phyloP scores from a whole-genome alignment of 2,329 filamentous ascomycete genomes.

The Penicillium sp. region DNA sequence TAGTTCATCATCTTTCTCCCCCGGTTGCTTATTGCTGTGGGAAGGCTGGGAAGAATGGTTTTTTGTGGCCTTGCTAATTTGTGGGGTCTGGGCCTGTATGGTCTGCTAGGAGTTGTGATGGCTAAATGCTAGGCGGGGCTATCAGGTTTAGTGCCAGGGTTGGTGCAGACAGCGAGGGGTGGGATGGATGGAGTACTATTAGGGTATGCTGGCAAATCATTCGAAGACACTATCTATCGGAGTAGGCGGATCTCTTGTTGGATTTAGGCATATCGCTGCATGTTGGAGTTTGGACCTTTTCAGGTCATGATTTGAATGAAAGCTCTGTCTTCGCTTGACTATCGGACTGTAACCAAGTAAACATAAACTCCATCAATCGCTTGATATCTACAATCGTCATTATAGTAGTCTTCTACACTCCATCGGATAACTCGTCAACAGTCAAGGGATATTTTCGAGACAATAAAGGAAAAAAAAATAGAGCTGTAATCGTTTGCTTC shows the following conservation, averaged over 20 bases:
- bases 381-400: slow-evolving; percentile 28
- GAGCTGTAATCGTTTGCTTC: slow-evolving; percentile 52
- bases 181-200: not conserved
- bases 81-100: slow-evolving; percentile 30
- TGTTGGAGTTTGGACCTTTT: not conserved
- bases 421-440: slow-evolving; percentile 15
- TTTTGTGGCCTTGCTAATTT: slow-evolving; percentile 38
- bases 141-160: not conserved
- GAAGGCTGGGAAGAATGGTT: slow-evolving; percentile 30
- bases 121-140: not conserved
- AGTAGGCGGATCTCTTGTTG: not conserved
- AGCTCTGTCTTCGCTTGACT: not conserved
- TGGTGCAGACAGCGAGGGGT: not conserved
- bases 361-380: slow-evolving; percentile 20
- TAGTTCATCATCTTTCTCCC: slow-evolving; percentile 43
- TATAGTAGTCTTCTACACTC: slow-evolving; percentile 23
- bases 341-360: slow-evolving; percentile 16
- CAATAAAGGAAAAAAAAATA: slow-evolving; percentile 26
- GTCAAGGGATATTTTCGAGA: slow-evolving; percentile 30
- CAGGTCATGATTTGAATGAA: not conserved
- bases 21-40: slow-evolving; percentile 3
- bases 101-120: slow-evolving; percentile 2
- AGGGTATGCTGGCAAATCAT: not conserved
- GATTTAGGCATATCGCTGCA: not conserved
- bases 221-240: no score